phyloP scores from a whole-genome alignment of 306 rosid genomes.

The Cicer arietinum region DNA sequence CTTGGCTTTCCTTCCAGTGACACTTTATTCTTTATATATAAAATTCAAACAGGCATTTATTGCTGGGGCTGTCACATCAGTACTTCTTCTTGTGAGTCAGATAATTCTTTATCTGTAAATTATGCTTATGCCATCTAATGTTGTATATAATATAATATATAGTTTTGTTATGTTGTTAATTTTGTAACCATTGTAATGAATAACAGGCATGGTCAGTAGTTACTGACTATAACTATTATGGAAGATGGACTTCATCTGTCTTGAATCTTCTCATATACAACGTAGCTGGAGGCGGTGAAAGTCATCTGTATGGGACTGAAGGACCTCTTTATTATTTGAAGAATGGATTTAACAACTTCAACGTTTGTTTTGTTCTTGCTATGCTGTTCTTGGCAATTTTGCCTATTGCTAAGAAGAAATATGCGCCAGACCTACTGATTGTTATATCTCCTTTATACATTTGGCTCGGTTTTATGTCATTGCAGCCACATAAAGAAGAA shows the following conservation, averaged over 20 bases:
- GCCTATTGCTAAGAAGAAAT: constrained; percentile 80
- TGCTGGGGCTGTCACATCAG: constrained; percentile 72
- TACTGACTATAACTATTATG: constrained; percentile 70
- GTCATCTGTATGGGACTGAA: constrained; percentile 94
- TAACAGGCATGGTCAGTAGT: constrained; percentile 74
- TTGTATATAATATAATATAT: constrained; percentile 9
- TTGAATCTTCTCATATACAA: constrained; percentile 83
- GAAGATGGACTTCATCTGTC: constrained; percentile 92
- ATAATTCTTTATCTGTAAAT: not conserved
- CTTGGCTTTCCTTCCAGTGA: constrained; percentile 89
- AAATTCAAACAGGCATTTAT: constrained; percentile 70
- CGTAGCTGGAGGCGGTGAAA: constrained; percentile 94
- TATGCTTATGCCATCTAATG: constrained; percentile 28
- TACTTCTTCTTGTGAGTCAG: constrained; percentile 79
- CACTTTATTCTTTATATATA: constrained; percentile 69
- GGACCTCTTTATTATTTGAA: constrained; percentile 80
- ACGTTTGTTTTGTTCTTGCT: constrained; percentile 83
- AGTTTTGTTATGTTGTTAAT: constrained; percentile 30
- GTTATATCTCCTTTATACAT: constrained; percentile 85
- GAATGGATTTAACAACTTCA: constrained; percentile 96
- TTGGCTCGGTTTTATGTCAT: constrained; percentile 94
- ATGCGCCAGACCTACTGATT: constrained; percentile 75
- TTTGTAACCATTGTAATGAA: constrained; percentile 17
- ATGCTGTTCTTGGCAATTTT: constrained; percentile 75
- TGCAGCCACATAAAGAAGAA: constrained; percentile 99